Evolutionary conservation across 495 filamentous ascomycete genomes (phyloP), one percentile per base, ranked within the genome.

Genomic region (Hyaloscypha hepaticicola): DNA sequence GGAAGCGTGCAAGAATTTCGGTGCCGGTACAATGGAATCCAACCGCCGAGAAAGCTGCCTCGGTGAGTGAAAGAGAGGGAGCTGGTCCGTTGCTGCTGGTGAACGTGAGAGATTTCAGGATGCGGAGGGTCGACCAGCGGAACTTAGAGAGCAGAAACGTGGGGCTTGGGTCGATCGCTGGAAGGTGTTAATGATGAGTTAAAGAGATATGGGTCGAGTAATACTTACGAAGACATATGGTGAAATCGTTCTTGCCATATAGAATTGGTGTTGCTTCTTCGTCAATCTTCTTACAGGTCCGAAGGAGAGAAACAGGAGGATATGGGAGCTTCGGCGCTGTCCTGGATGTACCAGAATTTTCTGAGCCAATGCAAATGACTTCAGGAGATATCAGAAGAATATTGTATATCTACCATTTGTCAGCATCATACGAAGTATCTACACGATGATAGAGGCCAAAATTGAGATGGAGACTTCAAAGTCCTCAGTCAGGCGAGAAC

Each of bases 171-270:
- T 62, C 34, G 14, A 25, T 55, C 48, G 49, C 52, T 66, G n/a
- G 60, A 1, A 19, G 16, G 3, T 8, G 31, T 58, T 45, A 65
- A 38, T n/a, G 24, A 60, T 33, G 22, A 19, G 16, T 26, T 29
- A 33, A 12, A 56, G 1, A 33, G 41, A 41, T 31, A n/a, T 28
- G 27, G 27, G 25, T 22, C 11, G 21, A 14, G 31, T 22, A 34
- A 25, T 6, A 34, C 63, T 25, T 51, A 74, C 73, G 38, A 38
- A 74, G 64, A 53, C 51, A 62, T 8, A 74, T 65, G 14, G 68
- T 59, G 58, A 77, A 73, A 1, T 11, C 60, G 66, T 78, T 74
- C 29, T 71, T 50, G 21, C 69, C 53, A 38, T 76, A 77, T n/a
- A 77, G 65, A n/a, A 74, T 67, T 5, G 68, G 61, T 3, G 67